Evolutionary conservation across 176 grass and related monocot species (phyloP).

Genomic region (Raddia distichophylla): DNA sequence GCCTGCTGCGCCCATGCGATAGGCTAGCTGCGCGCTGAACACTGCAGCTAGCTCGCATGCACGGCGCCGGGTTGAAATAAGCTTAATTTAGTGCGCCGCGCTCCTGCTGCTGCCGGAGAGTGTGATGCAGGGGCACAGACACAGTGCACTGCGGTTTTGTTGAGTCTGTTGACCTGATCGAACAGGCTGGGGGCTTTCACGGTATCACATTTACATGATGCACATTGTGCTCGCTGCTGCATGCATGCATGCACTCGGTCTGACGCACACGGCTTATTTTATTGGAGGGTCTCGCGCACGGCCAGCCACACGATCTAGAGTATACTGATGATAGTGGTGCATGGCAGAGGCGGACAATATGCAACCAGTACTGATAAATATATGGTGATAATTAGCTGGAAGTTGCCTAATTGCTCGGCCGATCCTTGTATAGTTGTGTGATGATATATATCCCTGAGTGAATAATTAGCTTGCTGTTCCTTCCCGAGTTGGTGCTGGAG

Average conservation of each 20-base stretch:
- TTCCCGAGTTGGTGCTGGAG: not conserved
- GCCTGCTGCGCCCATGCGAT: constrained; percentile 9
- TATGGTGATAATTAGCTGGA: not conserved
- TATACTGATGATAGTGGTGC: not conserved
- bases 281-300: not conserved
- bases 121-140: not conserved
- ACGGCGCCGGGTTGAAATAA: not conserved
- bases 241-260: too few relatives aligned
- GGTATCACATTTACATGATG: not conserved
- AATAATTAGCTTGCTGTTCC: not conserved
- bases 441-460: not conserved
- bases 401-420: not conserved
- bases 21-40: too few relatives aligned
- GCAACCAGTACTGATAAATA: too few relatives aligned
- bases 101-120: not conserved
- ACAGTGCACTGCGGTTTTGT: not conserved
- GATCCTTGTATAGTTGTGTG: not conserved
- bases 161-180: constrained; percentile 27
- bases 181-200: constrained; percentile 20
- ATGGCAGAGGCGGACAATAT: not conserved
- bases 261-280: not conserved
- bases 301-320: too few relatives aligned
- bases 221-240: too few relatives aligned
- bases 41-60: not conserved
- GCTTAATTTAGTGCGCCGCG: not conserved